These are phyloP conservation scores for Furcasterigmium sp. DNA, from an alignment of 2,329 filamentous ascomycete genomes.

Conservation along the genomic window DNA sequence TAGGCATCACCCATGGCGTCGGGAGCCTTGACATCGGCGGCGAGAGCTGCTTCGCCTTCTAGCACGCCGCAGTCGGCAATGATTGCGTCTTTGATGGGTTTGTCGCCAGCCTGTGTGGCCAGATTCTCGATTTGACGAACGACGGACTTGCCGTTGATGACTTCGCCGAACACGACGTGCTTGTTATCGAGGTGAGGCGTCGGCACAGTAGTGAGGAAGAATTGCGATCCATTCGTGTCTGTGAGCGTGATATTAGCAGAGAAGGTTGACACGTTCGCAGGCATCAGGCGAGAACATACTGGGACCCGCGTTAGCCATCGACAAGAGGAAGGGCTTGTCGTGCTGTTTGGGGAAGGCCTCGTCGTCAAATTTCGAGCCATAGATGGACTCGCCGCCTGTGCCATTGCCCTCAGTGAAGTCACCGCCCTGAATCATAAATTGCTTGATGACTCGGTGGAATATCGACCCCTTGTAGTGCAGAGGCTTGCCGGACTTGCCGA, in stretches of 20 bases:
- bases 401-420: conserved; percentile 95
- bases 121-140: conserved; percentile 87
- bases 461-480: conserved; percentile 88
- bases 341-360: conserved; percentile 94
- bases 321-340: conserved; percentile 86
- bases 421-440: conserved; percentile 98
- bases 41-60: conserved; percentile 61
- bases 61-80: conserved; percentile 87
- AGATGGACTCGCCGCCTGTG: conserved; percentile 95
- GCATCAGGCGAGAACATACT: conserved; percentile 44
- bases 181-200: conserved; percentile 94
- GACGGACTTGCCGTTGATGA: conserved; percentile 86
- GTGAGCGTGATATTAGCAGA: conserved; percentile 3
- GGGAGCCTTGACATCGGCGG: conserved; percentile 61
- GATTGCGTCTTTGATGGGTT: conserved; percentile 66
- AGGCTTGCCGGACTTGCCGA: conserved; percentile 74
- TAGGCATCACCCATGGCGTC: conserved; percentile 86
- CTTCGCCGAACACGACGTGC: conserved; percentile 96
- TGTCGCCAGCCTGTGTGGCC: conserved; percentile 68
- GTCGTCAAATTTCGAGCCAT: conserved; percentile 94
- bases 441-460: conserved; percentile 97
- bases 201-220: conserved; percentile 95
- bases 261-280: background rate
- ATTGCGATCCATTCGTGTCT: conserved; percentile 95
- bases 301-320: conserved; percentile 96